Conservation (phyloP, 495 filamentous ascomycete genomes). For the Penicillium nucicola region DNA sequence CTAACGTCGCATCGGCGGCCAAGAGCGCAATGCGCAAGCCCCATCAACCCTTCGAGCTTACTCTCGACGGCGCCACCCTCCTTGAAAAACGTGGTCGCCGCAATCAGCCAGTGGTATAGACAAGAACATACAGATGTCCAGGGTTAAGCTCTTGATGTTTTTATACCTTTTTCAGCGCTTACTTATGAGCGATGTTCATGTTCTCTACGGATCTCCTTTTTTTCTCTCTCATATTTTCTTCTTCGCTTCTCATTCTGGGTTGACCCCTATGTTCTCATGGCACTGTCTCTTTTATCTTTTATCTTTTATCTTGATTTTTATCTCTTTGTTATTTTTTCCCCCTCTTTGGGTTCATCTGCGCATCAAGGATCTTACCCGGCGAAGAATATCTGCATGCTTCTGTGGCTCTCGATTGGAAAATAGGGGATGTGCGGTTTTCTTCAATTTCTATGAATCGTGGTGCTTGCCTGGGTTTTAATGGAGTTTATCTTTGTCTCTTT, state of each 20-base stretch:
- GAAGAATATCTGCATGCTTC: constrained; percentile 3
- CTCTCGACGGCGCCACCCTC: constrained; percentile 82
- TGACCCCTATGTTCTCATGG: no score
- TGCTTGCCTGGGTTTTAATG: constrained; percentile 3
- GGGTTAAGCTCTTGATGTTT: constrained; percentile 3
- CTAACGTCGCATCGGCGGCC: constrained; percentile 74
- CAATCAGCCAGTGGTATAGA: constrained; percentile 31
- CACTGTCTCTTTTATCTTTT: no score
- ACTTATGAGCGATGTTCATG: constrained; percentile 6
- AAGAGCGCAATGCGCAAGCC: constrained; percentile 67
- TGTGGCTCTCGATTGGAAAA: constrained; percentile 7
- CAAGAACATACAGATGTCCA: constrained; percentile 1
- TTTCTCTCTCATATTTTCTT: not conserved
- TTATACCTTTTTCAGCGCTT: constrained; percentile 4
- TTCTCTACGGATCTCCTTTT: constrained; percentile 7
- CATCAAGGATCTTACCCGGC: constrained; percentile 3
- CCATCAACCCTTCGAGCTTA: constrained; percentile 80
- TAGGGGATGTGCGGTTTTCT: not conserved
- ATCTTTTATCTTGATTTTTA: not conserved
- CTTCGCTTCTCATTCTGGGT: not conserved
- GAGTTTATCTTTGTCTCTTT: constrained; percentile 5
- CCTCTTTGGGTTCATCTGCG: not conserved
- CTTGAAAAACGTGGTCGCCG: constrained; percentile 67
- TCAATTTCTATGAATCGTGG: constrained; percentile 5
- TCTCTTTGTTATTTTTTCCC: not conserved